A percentile compares a stretch with the other conserved stretches of the same genome.
Evolutionary conservation across 1,284 basidiomycete genomes (phyloP).

Genomic region (Uromyces viciae-fabae): DNA sequence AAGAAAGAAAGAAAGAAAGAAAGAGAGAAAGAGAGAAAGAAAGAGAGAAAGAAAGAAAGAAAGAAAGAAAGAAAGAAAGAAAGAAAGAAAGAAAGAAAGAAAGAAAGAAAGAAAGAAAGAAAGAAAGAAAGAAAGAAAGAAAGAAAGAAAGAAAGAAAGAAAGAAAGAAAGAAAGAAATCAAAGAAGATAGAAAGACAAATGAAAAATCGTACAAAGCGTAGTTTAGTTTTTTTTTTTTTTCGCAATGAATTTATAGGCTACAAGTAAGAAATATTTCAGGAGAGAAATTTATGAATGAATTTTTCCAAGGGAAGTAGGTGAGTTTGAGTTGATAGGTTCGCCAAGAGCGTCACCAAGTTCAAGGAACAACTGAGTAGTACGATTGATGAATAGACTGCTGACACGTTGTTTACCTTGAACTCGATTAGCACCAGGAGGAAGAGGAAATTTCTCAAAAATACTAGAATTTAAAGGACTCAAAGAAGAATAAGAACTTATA

Average conservation of each 20-base stretch:
- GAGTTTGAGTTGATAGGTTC: too few relatives aligned
- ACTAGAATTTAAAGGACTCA: constrained; percentile 16
- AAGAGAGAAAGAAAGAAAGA: not conserved
- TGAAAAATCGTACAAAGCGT: not conserved
- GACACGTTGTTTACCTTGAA: not conserved
- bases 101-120: not conserved
- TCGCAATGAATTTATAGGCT: not conserved
- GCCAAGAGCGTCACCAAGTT: constrained; percentile 34
- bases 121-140: not conserved
- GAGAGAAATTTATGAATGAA: too few relatives aligned
- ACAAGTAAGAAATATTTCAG: not conserved
- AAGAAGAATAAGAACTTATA: constrained; percentile 2
- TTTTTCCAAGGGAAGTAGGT: too few relatives aligned
- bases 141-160: not conserved
- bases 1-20: constrained; percentile 2
- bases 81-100: not conserved
- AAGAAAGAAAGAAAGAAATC: not conserved
- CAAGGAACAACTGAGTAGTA: constrained; percentile 31
- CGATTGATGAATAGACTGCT: constrained; percentile 35
- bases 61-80: not conserved
- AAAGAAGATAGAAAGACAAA: not conserved
- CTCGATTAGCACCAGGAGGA: not conserved
- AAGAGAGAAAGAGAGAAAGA: not conserved
- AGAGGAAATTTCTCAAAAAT: constrained; percentile 28
- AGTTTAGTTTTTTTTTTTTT: not conserved